phyloP scores from a whole-genome alignment of 495 filamentous ascomycete genomes.

The Hypoxylon trugodes region DNA sequence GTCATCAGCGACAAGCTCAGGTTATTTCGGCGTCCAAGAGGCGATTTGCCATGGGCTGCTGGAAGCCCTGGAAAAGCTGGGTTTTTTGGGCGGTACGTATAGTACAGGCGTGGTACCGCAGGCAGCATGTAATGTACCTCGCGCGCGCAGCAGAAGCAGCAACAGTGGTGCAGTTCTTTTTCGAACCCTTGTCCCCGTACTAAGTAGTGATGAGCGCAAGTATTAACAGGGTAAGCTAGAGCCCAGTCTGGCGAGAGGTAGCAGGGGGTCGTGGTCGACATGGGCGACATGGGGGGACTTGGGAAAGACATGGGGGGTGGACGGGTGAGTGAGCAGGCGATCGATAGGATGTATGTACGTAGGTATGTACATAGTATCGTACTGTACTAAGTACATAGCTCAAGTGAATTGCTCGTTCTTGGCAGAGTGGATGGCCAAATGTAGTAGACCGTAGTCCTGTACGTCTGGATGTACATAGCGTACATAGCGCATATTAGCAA shows the following conservation, averaged over 20 bases:
- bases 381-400: too few relatives aligned
- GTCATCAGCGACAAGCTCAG: constrained; percentile 37
- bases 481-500: neutral
- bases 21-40: constrained; percentile 42
- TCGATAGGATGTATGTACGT: constrained; percentile 29
- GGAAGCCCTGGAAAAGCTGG: constrained; percentile 33
- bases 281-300: neutral
- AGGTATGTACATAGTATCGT: constrained; percentile 27
- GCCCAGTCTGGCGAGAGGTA: constrained; percentile 18
- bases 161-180: too few relatives aligned
- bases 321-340: constrained; percentile 30
- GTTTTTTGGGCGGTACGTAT: constrained; percentile 24
- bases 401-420: too few relatives aligned
- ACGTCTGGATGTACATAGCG: neutral
- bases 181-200: constrained; percentile 13
- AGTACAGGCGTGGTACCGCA: neutral
- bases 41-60: constrained; percentile 27
- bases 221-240: constrained; percentile 40
- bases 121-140: neutral
- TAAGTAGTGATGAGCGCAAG: constrained; percentile 32
- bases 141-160: too few relatives aligned
- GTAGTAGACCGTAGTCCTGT: constrained; percentile 30
- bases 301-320: constrained; percentile 23
- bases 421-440: constrained; percentile 37
- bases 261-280: constrained; percentile 10